phyloP scores from a whole-genome alignment of 148 eudicot genomes.

The Rhododendron ferrugineum region DNA sequence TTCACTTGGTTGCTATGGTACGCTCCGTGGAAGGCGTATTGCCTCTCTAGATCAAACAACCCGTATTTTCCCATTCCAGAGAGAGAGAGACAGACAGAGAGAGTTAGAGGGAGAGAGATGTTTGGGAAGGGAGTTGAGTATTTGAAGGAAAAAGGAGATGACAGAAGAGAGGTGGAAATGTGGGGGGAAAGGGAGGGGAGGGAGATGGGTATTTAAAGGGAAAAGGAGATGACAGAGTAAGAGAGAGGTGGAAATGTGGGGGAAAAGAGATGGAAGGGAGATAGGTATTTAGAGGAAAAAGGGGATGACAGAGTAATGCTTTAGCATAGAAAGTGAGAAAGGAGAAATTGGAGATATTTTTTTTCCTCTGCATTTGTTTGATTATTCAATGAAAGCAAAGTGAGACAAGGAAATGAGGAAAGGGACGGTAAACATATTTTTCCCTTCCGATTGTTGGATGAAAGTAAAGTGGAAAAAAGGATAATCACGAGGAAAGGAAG shows the following conservation, averaged over 20 bases:
- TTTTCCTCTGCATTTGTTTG: neutral
- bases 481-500: neutral
- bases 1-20: conserved; percentile 56
- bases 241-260: neutral
- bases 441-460: neutral
- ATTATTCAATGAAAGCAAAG: neutral
- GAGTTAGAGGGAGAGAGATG: neutral
- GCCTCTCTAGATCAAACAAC: conserved; percentile 44
- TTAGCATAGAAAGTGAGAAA: neutral
- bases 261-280: neutral
- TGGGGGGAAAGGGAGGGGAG: neutral
- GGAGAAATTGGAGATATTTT: neutral
- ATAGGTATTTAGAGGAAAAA: neutral
- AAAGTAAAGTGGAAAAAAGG: neutral
- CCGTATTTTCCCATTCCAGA: conserved; percentile 14
- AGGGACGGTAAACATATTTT: neutral
- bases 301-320: neutral
- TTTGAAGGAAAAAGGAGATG: neutral
- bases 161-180: neutral
- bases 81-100: neutral
- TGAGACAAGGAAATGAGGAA: neutral
- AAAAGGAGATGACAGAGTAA: neutral
- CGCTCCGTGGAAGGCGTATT: conserved; percentile 51
- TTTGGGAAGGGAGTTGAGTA: neutral
- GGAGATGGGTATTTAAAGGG: neutral